Evolutionary conservation across 805 yeast species (phyloP), one percentile per base, ranked within the genome.

Genomic region (Candida krabiensis): DNA sequence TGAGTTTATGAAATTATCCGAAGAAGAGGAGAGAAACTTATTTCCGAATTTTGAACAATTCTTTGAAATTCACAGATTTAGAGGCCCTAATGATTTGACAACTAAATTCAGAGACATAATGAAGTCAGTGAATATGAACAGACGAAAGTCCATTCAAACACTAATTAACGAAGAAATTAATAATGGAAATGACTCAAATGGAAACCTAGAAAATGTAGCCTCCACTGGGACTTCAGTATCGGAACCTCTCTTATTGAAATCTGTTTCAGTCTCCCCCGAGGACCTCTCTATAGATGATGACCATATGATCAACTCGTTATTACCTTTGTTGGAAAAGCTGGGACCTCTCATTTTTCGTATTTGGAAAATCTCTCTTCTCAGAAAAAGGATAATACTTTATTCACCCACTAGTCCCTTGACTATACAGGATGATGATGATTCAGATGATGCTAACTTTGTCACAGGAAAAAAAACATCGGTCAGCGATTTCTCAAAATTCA

Each of bases 291-390:
- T 48, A 9, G 47, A 47, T 19, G 53, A 53, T 27, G 64, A 60
- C 40, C 74, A 77, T 51, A 78, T 75, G 61, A 60, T 74, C 13
- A 60, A 71, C 21, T 57, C 64, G n/a, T 58, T 79, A 14, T 67
- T 75, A 1, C 57, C 64, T 9, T 60, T 80, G 26, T 50, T 83
- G 30, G 66, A 71, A 19, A 52, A 58, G 2, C 61, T 80, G 35
- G 90, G 95, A 0, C 90, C 93, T 1, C 61, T 81, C 34, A 64
- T 80, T 2, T 84, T 82, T 52, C 73, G 69, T 27, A 56, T 82
- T 4, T 86, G 83, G 79, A 83, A 80, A 58, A 67, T 77, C 23
- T 73, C 80, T 2, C 59, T 86, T 27, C 53, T 82, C 23, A 63
- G 93, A 14, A 72, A 77, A 41, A 63, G 77, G 25, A 69, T 86